Conservation (phyloP, 768 basidiomycete species). For the Russula sp. region DNA sequence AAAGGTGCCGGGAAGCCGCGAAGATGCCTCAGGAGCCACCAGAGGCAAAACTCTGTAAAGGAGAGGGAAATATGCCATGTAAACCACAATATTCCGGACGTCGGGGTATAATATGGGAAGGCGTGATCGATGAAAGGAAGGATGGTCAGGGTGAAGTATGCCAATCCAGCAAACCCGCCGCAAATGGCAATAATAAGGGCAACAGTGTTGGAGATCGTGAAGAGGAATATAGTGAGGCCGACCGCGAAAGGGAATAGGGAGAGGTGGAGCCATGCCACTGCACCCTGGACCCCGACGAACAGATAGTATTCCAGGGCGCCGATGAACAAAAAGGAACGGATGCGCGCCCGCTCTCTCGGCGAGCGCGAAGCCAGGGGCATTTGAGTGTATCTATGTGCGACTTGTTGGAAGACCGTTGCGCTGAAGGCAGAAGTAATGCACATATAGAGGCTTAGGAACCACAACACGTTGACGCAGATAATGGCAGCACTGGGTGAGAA, state of each 20-base stretch:
- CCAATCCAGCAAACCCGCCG: background rate
- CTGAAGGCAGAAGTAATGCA: background rate
- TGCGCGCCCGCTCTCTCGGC: background rate
- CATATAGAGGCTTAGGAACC: background rate
- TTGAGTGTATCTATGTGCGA: background rate
- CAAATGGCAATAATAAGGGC: background rate
- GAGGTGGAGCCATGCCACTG: background rate
- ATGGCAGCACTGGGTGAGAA: background rate
- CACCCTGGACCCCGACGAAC: background rate
- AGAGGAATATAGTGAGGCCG: background rate
- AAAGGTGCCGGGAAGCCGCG: background rate
- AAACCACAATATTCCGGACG: background rate
- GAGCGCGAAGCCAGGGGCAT: background rate
- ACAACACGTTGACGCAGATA: background rate
- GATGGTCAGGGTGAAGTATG: background rate
- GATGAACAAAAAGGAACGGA: background rate
- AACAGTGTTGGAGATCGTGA: background rate
- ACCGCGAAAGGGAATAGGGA: background rate
- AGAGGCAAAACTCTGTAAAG: background rate
- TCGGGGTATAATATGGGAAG: background rate
- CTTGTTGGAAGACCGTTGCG: background rate
- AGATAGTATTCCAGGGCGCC: background rate
- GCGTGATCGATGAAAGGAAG: background rate
- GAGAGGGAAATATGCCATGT: background rate
- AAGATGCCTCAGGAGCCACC: background rate